Base-by-base conservation (phyloP, 805 yeast genomes). In the Metschnikowia hibisci region DNA sequence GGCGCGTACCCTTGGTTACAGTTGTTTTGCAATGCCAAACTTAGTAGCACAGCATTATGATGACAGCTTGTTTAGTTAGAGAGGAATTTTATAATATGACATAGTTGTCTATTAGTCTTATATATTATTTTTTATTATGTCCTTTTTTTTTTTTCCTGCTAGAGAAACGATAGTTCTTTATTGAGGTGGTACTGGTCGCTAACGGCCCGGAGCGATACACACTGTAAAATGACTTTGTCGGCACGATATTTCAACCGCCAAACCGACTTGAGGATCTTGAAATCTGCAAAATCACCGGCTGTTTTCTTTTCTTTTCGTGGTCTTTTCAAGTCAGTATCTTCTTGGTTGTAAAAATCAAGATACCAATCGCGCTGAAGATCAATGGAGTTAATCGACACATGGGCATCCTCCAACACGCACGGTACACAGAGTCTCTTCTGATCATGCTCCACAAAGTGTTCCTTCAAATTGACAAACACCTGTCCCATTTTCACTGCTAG, bases 1-100 rank as follows among this genome's bases (percentile, higher is more conserved):
- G 38, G 79, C 79, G 1, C 66, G 60, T 44, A 52, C 62, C 0
- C 56, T 73, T 30, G 78, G 77, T 1, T 76, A 71, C 48, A 44
- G 55, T 15, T 76, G 81, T 53, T 72, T 71, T 69, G 80, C 73
- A 2, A 62, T 71, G 67, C 80, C 80, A 6, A 72, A 74, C 46
- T 36, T 69, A 33, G 61, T 71, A 4, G 78, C 73, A 0, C 57
- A 55, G 35, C 80, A 75, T 51, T 33, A 27, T 13, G 22, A 37
- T 18, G 18, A 25, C 15, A 28, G 22, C 22, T 14, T 29, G 12
- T 37, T 37, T 11, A 3, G 20, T 7, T 28, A n/a, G 26, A 11
- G 4, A 4, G 13, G 22, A 20, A 20, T 20, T 25, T 6, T 3
- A 2, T 1, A 20, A 7, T 9, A n/a, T 18, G n/a, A 3, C 8